phyloP scores from a whole-genome alignment of 495 filamentous ascomycete genomes.

The Penicillium lagena region DNA sequence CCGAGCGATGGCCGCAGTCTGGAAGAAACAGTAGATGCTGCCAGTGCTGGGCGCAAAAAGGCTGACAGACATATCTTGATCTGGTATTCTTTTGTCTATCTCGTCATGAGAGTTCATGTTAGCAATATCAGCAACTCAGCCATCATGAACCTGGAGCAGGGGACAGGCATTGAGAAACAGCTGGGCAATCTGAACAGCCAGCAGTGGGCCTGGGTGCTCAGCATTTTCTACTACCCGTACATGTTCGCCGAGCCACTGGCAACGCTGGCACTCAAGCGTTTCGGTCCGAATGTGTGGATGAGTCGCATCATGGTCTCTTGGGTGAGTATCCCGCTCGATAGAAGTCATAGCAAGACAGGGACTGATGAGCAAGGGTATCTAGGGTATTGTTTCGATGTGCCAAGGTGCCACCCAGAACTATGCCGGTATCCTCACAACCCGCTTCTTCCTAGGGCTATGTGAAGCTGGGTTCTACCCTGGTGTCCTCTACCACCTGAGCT shows the following conservation, averaged over 20 bases:
- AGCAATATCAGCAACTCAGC: not conserved
- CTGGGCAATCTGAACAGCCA: too few species aligned
- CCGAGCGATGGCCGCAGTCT: too few species aligned
- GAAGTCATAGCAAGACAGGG: too few species aligned
- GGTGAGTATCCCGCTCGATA: not conserved
- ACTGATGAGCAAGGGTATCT: too few species aligned
- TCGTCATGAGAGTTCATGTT: not conserved
- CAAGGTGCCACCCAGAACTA: constrained; percentile 28
- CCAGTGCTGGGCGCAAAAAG: too few species aligned
- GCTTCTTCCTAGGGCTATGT: constrained; percentile 30
- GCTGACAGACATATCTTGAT: too few species aligned
- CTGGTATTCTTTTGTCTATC: constrained; percentile 4
- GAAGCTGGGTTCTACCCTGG: constrained; percentile 36
- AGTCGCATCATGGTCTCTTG: constrained; percentile 29
- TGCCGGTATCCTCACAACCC: constrained; percentile 18
- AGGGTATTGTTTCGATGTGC: constrained; percentile 24
- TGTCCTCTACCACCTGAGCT: constrained; percentile 25
- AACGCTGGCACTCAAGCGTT: constrained; percentile 25
- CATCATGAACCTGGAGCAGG: not conserved
- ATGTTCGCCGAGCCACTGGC: constrained; percentile 37
- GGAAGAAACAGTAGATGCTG: too few species aligned
- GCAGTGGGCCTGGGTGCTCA: not conserved
- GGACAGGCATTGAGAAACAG: not conserved
- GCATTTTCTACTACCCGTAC: constrained; percentile 30
- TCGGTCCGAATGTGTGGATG: constrained; percentile 28